Evolutionary conservation across 306 rosid species (phyloP), one percentile per base, ranked within the genome.

Genomic region (Vigna reflexopilosa): DNA sequence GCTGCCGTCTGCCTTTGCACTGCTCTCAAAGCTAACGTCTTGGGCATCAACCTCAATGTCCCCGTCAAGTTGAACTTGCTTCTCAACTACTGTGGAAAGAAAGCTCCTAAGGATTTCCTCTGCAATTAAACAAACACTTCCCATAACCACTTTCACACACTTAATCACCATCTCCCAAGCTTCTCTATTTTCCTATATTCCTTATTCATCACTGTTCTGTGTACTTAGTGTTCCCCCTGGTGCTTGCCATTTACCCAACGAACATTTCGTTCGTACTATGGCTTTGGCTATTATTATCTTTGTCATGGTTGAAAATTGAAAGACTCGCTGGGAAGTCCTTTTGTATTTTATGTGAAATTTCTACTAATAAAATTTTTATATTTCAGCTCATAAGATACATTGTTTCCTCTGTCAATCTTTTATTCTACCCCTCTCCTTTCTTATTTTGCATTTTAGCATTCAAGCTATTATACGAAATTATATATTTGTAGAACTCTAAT

Each of bases 1-100:
- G 98, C 97, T 3, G 96, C 94, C 3, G 77, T 89, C 22, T 94
- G 98, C 85, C 97, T 94, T 58, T 92, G 97, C 94, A 94, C 96
- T 1, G 93, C 92, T 12, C 88, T 92, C 4, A 92, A 86, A 32
- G 94, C 94, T 38, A 84, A 85, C 30, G 55, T 90, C 11, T 28
- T 94, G 11, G 96, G 97, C 2, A 22, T 90, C 62, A 87, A 92
- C 83, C 88, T 92, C 10, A 87, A 90, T 22, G 2, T 92, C 55
- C 92, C 92, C 1, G 2, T 93, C 19, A 49, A 76, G 8, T 72
- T 94, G 85, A 92, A 86, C 83, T 83, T 94, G 84, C 38, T 94
- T 0, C 93, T 94, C 70, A 89, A 88, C 84, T 75, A 79, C 76
- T 94, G 97, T 57, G 89, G 89, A 68, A 90, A 87, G 86, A 45